Evolutionary conservation across 176 grass and related monocot species (phyloP).

Genomic region (Oryza punctata): DNA sequence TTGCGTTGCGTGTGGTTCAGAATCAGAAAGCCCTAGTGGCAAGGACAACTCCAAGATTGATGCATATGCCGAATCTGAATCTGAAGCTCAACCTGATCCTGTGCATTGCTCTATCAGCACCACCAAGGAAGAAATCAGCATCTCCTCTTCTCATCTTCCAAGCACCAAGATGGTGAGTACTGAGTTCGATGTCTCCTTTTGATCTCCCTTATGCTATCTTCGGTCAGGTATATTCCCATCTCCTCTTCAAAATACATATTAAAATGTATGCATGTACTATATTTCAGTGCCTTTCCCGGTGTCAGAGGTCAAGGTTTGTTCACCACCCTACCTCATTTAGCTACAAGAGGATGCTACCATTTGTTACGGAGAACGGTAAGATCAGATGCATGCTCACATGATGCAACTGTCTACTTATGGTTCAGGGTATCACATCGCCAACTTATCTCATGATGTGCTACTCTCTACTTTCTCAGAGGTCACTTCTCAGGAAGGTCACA

Average conservation of each 20-base stretch:
- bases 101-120: not conserved
- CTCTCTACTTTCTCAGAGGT: constrained; percentile 43
- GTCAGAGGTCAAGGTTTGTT: constrained; percentile 57
- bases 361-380: constrained; percentile 73
- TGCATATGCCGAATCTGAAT: not conserved
- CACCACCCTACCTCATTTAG: constrained; percentile 63
- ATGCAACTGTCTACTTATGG: constrained; percentile 9
- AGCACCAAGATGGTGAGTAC: constrained; percentile 36
- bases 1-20: not conserved
- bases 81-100: not conserved
- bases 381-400: not conserved
- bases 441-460: constrained; percentile 34
- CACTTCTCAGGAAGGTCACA: constrained; percentile 23
- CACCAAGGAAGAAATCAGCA: constrained; percentile 4
- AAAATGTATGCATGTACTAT: not conserved
- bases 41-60: not conserved
- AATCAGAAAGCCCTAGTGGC: constrained; percentile 1
- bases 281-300: constrained; percentile 55
- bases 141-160: not conserved
- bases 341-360: constrained; percentile 92
- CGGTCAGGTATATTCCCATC: not conserved
- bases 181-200: not conserved
- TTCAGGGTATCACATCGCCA: not conserved
- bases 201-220: not conserved
- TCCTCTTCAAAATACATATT: not conserved